Conservation (phyloP, 768 basidiomycete species). For the Coprinellus micaceus region DNA sequence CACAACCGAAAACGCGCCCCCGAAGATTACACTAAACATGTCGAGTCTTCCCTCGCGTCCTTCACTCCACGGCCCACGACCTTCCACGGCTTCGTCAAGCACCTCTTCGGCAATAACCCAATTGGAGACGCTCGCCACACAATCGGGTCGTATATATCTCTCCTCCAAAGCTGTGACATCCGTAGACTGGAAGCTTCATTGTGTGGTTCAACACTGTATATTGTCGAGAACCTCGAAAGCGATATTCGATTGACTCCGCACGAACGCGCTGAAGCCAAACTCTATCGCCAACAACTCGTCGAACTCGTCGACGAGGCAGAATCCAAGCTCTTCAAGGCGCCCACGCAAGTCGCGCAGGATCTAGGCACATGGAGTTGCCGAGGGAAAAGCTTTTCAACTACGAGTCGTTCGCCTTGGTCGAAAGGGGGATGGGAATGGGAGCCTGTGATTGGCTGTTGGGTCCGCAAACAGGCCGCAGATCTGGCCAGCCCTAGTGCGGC, state of each 20-base stretch:
- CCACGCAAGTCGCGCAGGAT: background rate
- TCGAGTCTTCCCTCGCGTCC: background rate
- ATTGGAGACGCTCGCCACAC: conserved; percentile 14
- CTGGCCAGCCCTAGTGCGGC: background rate
- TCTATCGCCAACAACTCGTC: conserved; percentile 39
- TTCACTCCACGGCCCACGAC: background rate
- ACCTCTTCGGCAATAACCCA: conserved; percentile 11
- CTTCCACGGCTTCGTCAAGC: background rate
- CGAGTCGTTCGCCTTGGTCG: background rate
- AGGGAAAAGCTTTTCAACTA: background rate
- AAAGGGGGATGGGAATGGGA: conserved; percentile 43
- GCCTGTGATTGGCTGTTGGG: conserved; percentile 42
- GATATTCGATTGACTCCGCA: conserved; percentile 14
- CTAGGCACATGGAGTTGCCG: background rate
- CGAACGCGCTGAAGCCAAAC: conserved; percentile 21
- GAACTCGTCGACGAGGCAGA: conserved; percentile 51
- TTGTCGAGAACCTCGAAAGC: conserved; percentile 36
- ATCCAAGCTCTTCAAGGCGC: conserved; percentile 36
- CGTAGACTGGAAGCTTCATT: conserved; percentile 46
- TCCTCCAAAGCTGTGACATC: conserved; percentile 32
- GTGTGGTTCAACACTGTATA: conserved; percentile 47
- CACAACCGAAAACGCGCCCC: background rate
- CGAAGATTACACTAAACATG: background rate
- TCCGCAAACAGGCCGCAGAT: conserved; percentile 22
- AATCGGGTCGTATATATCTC: conserved; percentile 21